Percentiles rank a stretch among this genome's conserved stretches.
Conservation (phyloP, 352 stramenopile species). For the Phytopythium chamaehyphon region DNA sequence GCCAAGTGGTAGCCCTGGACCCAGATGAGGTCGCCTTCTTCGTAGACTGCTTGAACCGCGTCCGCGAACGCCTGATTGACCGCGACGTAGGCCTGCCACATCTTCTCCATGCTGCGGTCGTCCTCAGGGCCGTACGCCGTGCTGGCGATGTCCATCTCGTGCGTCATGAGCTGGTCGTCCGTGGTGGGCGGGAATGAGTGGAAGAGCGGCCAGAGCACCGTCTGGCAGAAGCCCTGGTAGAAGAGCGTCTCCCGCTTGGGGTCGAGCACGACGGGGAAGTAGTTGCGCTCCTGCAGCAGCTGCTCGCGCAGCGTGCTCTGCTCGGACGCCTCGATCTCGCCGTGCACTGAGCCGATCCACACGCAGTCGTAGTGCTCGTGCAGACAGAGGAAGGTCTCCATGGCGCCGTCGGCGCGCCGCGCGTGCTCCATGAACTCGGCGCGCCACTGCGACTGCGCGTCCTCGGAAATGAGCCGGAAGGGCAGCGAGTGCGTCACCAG, state of each 20-base stretch:
- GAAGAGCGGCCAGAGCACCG: constrained; percentile 89
- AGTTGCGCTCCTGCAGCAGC: constrained; percentile 87
- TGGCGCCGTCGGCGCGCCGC: constrained; percentile 53
- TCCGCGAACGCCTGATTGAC: constrained; percentile 87
- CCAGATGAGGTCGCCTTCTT: constrained; percentile 89
- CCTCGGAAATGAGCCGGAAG: constrained; percentile 74
- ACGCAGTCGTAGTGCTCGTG: constrained; percentile 82
- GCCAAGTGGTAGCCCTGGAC: constrained; percentile 91
- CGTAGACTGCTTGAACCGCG: constrained; percentile 82
- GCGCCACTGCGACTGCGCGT: constrained; percentile 78
- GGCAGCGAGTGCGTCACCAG: constrained; percentile 74
- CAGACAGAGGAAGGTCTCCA: constrained; percentile 74
- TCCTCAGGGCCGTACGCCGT: constrained; percentile 38
- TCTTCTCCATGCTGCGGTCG: constrained; percentile 71
- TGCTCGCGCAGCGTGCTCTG: constrained; percentile 83
- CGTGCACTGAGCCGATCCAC: constrained; percentile 80
- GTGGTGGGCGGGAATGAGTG: constrained; percentile 82
- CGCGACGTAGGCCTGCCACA: constrained; percentile 90
- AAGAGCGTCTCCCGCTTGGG: constrained; percentile 83
- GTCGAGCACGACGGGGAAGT: constrained; percentile 89
- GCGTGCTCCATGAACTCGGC: constrained; percentile 74
- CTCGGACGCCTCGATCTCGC: constrained; percentile 74
- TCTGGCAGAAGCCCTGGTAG: constrained; percentile 91
- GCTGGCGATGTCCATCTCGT: constrained; percentile 33
- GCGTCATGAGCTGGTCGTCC: constrained; percentile 65